Base-by-base conservation (phyloP, 805 yeast species). In the Sugiyamaella floridensis region DNA sequence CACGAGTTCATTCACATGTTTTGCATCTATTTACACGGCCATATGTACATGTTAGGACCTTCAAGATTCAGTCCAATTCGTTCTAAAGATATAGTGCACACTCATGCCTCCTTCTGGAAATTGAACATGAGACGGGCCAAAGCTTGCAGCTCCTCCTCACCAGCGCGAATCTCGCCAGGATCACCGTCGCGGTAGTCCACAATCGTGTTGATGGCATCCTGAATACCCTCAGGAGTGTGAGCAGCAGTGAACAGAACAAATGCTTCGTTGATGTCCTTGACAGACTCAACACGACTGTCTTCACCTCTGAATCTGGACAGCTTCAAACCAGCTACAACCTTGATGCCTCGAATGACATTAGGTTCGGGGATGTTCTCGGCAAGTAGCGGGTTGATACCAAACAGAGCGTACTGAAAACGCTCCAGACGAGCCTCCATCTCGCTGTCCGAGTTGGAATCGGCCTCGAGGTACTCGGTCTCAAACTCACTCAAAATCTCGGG, bases 401-500 rank as follows among this genome's bases (percentile, higher is more conserved):
- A 90, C 28, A 89, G 67, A 0, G 95, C 90, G 60, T 76, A 80
- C 67, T 87, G 95, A 60, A 89, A 76, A 65, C 98, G 81, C 53
- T 81, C 82, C 53, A 90, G 73, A 63, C 81, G 81, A 51, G 82
- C 89, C 63, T 80, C 81, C 67, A 79, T 77, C 55, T 78, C 85
- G 47, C 68, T 73, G 40, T 77, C 87, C 66, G 71, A 83, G 52
- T 75, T 73, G 40, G 72, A 75, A 34, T 80, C 78, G 15, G 78
- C 75, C 32, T 70, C 72, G 40, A 88, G 66, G 68, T 86, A 89
- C 51, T 74, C 70, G 34, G 72, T 63, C 57, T 74, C 74, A 68
- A 89, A 88, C 40, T 80, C 82, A 7, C 72, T 65, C 52, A 86
- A 69, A 55, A 84, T 78, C 53, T 69, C 61, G 15, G 68, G 67